These are phyloP conservation scores for Aspergillus ostianus DNA, from an alignment of 495 filamentous ascomycete species.

Conservation along the genomic window DNA sequence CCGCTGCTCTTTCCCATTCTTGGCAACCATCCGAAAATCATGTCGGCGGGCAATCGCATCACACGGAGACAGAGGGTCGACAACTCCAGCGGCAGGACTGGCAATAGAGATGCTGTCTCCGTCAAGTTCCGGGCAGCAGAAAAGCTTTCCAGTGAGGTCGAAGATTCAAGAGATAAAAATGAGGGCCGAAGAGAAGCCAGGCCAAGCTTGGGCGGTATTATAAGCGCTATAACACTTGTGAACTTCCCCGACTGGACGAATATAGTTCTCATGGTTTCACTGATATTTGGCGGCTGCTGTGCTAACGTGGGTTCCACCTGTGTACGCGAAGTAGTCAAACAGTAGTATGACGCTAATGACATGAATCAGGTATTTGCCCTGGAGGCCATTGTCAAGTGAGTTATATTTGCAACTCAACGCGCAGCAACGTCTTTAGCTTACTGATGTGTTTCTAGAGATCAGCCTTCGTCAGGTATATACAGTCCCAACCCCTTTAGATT, in stretches of 20 bases:
- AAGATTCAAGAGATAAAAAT: background rate
- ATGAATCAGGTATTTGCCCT: conserved; percentile 77
- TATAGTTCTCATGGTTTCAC: conserved; percentile 67
- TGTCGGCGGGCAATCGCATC: background rate
- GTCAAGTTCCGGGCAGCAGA: background rate
- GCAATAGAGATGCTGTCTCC: background rate
- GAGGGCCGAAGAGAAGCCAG: conserved; percentile 15
- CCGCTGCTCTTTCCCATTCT: background rate
- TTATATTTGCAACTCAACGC: conserved; percentile 15
- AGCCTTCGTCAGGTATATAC: conserved; percentile 36
- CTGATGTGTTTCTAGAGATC: conserved; percentile 29
- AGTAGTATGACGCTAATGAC: conserved; percentile 18
- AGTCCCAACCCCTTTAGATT: background rate
- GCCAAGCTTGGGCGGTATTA: conserved; percentile 30
- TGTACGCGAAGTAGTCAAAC: background rate
- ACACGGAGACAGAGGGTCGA: background rate
- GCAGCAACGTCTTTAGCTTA: conserved; percentile 9
- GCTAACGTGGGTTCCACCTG: conserved; percentile 69
- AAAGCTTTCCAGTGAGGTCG: background rate
- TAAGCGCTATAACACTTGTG: conserved; percentile 40
- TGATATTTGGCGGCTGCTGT: conserved; percentile 98
- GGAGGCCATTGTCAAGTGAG: conserved; percentile 92
- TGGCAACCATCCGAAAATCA: background rate
- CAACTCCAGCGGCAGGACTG: background rate
- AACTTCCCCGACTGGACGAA: conserved; percentile 67